phyloP scores from a whole-genome alignment of 2,329 filamentous ascomycete species.

The Diaporthe sp. region DNA sequence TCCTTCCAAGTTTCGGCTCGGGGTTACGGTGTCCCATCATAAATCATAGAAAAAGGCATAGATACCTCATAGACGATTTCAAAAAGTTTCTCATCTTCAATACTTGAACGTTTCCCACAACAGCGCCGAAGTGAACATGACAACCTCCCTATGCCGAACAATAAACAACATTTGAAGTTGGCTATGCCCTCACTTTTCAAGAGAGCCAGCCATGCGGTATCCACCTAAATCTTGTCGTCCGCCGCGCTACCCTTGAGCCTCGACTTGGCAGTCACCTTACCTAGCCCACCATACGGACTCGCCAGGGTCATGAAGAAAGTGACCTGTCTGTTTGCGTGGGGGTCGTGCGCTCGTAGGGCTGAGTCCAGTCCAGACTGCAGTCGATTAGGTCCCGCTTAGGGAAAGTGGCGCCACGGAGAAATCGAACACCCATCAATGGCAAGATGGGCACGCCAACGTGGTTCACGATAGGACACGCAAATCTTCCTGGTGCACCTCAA shows the following conservation, averaged over 20 bases:
- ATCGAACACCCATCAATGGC: constrained; percentile 11
- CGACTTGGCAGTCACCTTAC: not conserved
- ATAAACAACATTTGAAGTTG: not conserved
- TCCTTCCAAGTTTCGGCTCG: constrained; percentile 29
- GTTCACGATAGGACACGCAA: not conserved
- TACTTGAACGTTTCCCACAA: not conserved
- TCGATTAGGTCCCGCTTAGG: not conserved
- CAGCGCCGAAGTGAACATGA: not conserved
- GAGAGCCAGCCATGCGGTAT: not conserved
- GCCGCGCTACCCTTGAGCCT: not conserved
- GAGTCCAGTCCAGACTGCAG: not conserved
- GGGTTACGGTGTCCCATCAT: constrained; percentile 34
- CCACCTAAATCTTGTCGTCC: not conserved
- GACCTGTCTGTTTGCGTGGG: constrained; percentile 18
- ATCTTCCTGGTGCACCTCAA: too few relatives aligned
- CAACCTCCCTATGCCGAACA: not conserved
- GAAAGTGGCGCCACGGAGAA: not conserved
- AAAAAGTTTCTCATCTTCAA: constrained; percentile 16
- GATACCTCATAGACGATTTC: constrained; percentile 41
- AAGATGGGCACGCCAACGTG: not conserved
- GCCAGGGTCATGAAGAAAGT: not conserved
- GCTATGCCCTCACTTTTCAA: not conserved
- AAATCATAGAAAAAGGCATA: constrained; percentile 40
- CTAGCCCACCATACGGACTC: not conserved
- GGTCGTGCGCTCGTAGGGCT: constrained; percentile 26